Conservation (phyloP, 1,284 basidiomycete genomes). For the Moesziomyces sp. region DNA sequence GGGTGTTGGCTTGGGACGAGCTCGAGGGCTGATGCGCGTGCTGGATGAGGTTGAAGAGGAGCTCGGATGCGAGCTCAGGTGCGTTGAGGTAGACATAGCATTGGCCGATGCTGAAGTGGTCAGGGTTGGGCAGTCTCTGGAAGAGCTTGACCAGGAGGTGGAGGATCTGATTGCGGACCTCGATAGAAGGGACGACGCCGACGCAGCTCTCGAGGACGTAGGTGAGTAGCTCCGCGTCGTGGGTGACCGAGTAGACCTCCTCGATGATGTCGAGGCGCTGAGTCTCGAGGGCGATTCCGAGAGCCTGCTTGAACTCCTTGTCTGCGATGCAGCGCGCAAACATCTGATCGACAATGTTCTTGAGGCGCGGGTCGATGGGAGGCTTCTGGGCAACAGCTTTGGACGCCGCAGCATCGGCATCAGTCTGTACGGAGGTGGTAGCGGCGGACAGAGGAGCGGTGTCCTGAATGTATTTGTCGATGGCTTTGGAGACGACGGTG, state of each 20-base stretch:
- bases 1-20: conserved; percentile 56
- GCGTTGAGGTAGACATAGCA: conserved; percentile 67
- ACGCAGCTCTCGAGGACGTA: conserved; percentile 66
- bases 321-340: conserved; percentile 62
- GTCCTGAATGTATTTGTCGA: conserved; percentile 64
- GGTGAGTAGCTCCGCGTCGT: conserved; percentile 59
- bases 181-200: conserved; percentile 57
- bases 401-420: conserved; percentile 14
- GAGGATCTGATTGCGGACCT: conserved; percentile 61
- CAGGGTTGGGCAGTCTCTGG: conserved; percentile 61
- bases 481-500: conserved; percentile 67
- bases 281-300: conserved; percentile 66
- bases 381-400: conserved; percentile 17
- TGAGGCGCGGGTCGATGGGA: conserved; percentile 52
- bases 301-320: conserved; percentile 63
- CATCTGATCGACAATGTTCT: conserved; percentile 66
- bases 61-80: conserved; percentile 56
- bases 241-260: conserved; percentile 58
- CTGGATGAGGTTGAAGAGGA: conserved; percentile 61
- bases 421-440: conserved; percentile 2
- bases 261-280: conserved; percentile 64
- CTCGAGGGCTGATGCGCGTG: conserved; percentile 55
- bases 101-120: conserved; percentile 66
- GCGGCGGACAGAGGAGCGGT: conserved; percentile 16
- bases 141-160: conserved; percentile 66